Percentiles rank a stretch among this genome's conserved stretches.
phyloP scores from a whole-genome alignment of 495 filamentous ascomycete genomes.

The Thozetella sp. region DNA sequence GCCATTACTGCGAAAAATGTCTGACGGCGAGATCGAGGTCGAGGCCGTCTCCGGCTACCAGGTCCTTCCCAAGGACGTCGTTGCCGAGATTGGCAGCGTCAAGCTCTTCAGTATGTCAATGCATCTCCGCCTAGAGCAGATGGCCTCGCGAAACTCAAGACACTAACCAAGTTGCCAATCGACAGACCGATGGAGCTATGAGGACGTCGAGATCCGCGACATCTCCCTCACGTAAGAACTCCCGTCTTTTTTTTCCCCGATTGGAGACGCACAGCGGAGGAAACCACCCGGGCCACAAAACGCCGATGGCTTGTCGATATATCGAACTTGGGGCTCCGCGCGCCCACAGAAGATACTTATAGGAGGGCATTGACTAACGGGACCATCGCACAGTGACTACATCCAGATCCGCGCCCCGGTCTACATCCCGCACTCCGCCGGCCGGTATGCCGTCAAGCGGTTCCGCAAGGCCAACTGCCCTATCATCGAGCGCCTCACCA shows the following conservation, averaged over 20 bases:
- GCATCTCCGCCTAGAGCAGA: slow-evolving; percentile 8
- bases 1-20: slow-evolving; percentile 68
- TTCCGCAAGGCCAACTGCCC: slow-evolving; percentile 99
- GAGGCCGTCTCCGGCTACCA: slow-evolving; percentile 70
- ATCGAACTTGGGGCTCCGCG: no score
- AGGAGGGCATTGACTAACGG: slow-evolving; percentile 43
- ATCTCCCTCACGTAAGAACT: slow-evolving; percentile 96
- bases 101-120: slow-evolving; percentile 84
- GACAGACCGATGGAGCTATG: slow-evolving; percentile 71
- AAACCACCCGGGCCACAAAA: no score
- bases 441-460: slow-evolving; percentile 97
- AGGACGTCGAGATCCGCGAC: slow-evolving; percentile 99
- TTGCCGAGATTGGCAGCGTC: slow-evolving; percentile 84
- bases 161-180: slow-evolving; percentile 27
- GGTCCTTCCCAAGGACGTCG: slow-evolving; percentile 94
- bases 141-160: slow-evolving; percentile 2
- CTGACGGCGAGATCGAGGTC: slow-evolving; percentile 97
- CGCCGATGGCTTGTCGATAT: no score
- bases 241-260: no score
- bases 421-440: slow-evolving; percentile 98
- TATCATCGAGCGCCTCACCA: slow-evolving; percentile 99
- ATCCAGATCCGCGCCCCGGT: slow-evolving; percentile 98
- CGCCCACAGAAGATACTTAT: slow-evolving; percentile 2
- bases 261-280: no score
- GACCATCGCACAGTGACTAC: slow-evolving; percentile 77